Evolutionary conservation across 208 protist genomes (phyloP).

Genomic region (Vickermania spadyakhi): DNA sequence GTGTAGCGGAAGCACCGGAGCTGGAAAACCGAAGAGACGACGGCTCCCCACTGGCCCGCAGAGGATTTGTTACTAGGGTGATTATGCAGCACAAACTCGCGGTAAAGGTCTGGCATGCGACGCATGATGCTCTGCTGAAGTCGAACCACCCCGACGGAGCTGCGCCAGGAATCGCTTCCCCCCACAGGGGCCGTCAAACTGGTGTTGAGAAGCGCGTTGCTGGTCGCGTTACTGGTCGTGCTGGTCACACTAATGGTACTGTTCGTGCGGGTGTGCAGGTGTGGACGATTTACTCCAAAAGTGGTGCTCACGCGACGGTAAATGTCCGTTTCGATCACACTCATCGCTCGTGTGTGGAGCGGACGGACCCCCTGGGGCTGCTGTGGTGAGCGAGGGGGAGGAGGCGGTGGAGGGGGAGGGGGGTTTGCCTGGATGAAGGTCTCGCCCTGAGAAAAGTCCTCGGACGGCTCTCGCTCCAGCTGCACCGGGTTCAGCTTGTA

Average conservation of each 20-base stretch:
- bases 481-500: neutral
- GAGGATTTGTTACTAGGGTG: neutral
- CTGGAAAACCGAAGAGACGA: neutral
- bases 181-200: neutral
- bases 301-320: neutral
- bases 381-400: neutral
- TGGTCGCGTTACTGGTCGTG: neutral
- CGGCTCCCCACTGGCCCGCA: neutral
- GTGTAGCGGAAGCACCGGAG: constrained; percentile 4
- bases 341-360: neutral
- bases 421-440: neutral
- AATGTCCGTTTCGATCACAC: neutral
- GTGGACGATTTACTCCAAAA: neutral
- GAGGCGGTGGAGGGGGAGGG: neutral
- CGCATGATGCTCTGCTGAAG: neutral
- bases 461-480: neutral
- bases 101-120: neutral
- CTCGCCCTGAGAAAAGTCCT: neutral
- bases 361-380: no score
- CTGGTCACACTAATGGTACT: neutral
- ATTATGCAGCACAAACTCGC: neutral
- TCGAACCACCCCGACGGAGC: neutral
- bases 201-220: neutral
- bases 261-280: neutral
- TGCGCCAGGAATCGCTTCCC: neutral